A percentile compares a stretch with the other conserved stretches of the same genome.
phyloP scores from a whole-genome alignment of 352 stramenopile genomes.

The Globisporangium canariense region DNA sequence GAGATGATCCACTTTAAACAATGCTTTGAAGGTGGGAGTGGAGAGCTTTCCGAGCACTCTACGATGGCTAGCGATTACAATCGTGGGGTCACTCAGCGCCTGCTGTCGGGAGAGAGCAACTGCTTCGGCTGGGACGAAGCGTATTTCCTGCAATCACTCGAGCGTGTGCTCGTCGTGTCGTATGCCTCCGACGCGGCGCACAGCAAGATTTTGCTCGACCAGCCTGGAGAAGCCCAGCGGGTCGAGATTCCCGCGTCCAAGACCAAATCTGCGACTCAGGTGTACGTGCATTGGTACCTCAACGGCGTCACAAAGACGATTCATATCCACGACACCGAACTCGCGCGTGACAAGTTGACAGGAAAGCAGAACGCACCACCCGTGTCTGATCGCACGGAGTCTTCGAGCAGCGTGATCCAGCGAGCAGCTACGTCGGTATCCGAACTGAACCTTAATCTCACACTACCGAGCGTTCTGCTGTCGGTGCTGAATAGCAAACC shows the following conservation, averaged over 20 bases:
- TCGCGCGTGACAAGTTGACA: conserved; percentile 63
- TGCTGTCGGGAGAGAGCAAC: conserved; percentile 63
- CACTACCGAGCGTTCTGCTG: conserved; percentile 59
- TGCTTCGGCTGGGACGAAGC: conserved; percentile 88
- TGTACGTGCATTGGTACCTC: conserved; percentile 82
- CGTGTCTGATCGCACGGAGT: conserved; percentile 6
- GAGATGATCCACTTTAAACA: conserved; percentile 84
- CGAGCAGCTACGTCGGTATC: conserved; percentile 34
- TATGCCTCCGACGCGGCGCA: conserved; percentile 42
- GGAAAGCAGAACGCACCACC: conserved; percentile 35
- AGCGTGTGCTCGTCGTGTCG: conserved; percentile 59
- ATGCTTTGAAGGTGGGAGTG: conserved; percentile 52
- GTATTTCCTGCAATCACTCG: conserved; percentile 65
- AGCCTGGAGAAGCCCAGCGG: conserved; percentile 57
- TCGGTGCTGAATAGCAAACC: conserved; percentile 74
- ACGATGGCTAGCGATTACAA: conserved; percentile 37
- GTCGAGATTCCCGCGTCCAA: conserved; percentile 55
- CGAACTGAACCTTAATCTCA: conserved; percentile 52
- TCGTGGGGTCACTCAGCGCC: conserved; percentile 60
- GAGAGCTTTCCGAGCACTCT: conserved; percentile 45
- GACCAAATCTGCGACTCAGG: conserved; percentile 18
- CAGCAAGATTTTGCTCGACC: conserved; percentile 69
- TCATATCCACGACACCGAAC: conserved; percentile 62
- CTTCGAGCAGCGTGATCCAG: conserved; percentile 11
- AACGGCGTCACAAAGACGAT: conserved; percentile 83